Percentiles rank a stretch among this genome's conserved stretches.
These are phyloP conservation scores for Salix udensis DNA, from an alignment of 345 rosid species.

Conservation along the genomic window DNA sequence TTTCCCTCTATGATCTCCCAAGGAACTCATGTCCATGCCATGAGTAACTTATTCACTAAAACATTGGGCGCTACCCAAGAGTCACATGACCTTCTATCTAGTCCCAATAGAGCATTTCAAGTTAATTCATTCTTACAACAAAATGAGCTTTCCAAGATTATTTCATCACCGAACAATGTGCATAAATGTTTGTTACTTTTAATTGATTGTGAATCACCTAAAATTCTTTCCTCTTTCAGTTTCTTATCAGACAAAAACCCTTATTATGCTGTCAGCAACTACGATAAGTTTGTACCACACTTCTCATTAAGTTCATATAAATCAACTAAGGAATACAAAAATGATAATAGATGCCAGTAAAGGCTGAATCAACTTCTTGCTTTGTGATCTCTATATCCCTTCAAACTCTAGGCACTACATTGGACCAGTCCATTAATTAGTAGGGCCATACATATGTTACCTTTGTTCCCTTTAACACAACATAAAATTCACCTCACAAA, in stretches of 20 bases:
- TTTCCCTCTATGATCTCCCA: background rate
- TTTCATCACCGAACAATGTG: background rate
- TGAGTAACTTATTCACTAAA: background rate
- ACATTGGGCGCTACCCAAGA: background rate
- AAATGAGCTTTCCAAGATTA: background rate
- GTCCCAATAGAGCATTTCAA: background rate
- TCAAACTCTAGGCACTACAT: background rate
- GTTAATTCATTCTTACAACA: background rate
- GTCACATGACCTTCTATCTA: background rate
- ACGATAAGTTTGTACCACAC: background rate
- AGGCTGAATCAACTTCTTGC: background rate
- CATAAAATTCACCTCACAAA: background rate
- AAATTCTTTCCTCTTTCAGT: background rate
- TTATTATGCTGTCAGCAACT: background rate
- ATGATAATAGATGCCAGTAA: background rate
- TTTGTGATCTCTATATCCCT: background rate
- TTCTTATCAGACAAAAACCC: background rate
- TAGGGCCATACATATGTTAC: background rate
- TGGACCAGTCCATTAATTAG: background rate
- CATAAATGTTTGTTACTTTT: background rate
- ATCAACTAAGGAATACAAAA: background rate
- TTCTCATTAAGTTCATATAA: background rate
- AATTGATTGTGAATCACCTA: background rate
- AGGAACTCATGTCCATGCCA: background rate
- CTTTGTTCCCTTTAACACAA: background rate